Evolutionary conservation across 805 yeast species (phyloP).

Genomic region (Yamadazyma kitorensis): DNA sequence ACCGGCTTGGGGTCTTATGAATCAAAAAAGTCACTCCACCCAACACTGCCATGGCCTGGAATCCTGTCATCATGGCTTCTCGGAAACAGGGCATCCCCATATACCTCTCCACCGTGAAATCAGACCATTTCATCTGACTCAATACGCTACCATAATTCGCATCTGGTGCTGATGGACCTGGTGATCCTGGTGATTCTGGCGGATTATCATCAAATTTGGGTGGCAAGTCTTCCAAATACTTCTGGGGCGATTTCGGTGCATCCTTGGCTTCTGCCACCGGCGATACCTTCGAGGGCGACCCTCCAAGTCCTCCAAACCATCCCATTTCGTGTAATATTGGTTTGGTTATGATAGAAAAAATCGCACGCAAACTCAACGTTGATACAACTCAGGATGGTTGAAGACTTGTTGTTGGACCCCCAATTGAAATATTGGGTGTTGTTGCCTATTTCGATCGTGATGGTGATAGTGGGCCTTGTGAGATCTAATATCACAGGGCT

Average conservation of each 20-base stretch:
- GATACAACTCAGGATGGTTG: slow-evolving; percentile 7
- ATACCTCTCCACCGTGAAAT: slow-evolving; percentile 51
- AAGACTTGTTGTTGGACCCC: slow-evolving; percentile 64
- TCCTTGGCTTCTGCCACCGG: slow-evolving; percentile 27
- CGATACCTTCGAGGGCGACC: slow-evolving; percentile 37
- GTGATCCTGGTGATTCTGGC: slow-evolving; percentile 16
- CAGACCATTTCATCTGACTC: slow-evolving; percentile 41
- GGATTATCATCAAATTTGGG: slow-evolving; percentile 50
- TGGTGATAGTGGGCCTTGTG: slow-evolving; percentile 82
- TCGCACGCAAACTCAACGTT: too few relatives aligned
- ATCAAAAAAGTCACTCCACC: slow-evolving; percentile 65
- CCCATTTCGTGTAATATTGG: slow-evolving; percentile 28
- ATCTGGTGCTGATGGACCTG: slow-evolving; percentile 6
- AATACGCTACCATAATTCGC: slow-evolving; percentile 33
- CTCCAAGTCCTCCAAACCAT: slow-evolving; percentile 43
- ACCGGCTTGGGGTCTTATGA: slow-evolving; percentile 58
- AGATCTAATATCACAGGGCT: slow-evolving; percentile 66
- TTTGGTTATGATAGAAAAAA: too few relatives aligned
- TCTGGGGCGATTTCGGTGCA: slow-evolving; percentile 15
- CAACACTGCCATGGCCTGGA: slow-evolving; percentile 67
- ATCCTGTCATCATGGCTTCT: slow-evolving; percentile 75
- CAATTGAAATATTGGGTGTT: slow-evolving; percentile 85
- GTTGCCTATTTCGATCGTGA: slow-evolving; percentile 82
- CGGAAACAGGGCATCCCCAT: slow-evolving; percentile 72
- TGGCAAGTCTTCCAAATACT: slow-evolving; percentile 49